phyloP scores from a whole-genome alignment of 2,329 filamentous ascomycete genomes.

The Colletotrichum cuscutae region DNA sequence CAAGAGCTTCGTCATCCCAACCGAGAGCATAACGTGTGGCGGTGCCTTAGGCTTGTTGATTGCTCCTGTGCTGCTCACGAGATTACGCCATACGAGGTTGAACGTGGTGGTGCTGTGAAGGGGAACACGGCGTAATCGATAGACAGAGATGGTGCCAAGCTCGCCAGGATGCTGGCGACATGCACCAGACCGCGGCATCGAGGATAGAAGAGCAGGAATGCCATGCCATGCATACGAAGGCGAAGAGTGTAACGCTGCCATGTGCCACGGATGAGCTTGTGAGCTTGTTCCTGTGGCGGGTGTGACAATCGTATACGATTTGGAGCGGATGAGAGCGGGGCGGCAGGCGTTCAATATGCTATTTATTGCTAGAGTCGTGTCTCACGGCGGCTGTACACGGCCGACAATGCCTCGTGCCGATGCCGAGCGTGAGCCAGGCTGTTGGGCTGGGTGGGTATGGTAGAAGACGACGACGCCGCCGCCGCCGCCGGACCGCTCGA shows the following conservation, averaged over 20 bases:
- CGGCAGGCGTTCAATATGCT: neutral
- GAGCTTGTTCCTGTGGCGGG: constrained; percentile 1
- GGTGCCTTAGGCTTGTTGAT: neutral
- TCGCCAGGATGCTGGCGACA: neutral
- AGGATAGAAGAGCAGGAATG: neutral
- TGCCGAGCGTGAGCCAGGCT: constrained; percentile 14
- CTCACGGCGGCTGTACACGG: constrained; percentile 10
- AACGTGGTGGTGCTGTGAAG: neutral
- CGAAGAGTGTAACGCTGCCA: constrained; percentile 18
- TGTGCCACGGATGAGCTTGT: constrained; percentile 21
- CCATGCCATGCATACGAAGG: neutral
- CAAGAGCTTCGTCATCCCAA: neutral
- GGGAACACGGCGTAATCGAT: neutral
- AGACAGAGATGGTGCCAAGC: neutral
- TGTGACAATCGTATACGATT: neutral
- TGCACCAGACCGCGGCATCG: neutral
- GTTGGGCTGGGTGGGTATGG: neutral
- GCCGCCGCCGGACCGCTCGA: neutral
- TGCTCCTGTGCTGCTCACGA: neutral
- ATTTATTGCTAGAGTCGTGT: neutral
- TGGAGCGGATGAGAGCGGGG: neutral
- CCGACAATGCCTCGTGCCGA: constrained; percentile 9
- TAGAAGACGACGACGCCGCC: neutral
- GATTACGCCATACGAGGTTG: neutral
- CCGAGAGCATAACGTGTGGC: neutral